These are phyloP conservation scores for Hirschfeldia incana DNA, from an alignment of 345 rosid species.

Conservation along the genomic window DNA sequence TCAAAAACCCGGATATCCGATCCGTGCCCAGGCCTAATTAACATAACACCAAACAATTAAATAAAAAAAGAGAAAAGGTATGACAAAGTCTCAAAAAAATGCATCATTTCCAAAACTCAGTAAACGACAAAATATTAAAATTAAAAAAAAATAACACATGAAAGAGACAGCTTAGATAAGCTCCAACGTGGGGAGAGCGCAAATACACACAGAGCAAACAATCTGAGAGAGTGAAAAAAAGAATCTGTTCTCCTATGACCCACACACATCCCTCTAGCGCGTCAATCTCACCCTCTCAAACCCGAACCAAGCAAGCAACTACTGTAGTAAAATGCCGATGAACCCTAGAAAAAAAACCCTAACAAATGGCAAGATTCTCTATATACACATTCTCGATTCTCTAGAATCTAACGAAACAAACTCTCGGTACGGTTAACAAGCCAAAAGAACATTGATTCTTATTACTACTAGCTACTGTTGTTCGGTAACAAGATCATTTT, in stretches of 20 bases:
- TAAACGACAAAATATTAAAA: conserved; percentile 28
- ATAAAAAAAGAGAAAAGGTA: neutral
- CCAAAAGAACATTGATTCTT: neutral
- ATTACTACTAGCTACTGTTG: neutral
- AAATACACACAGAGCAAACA: conserved; percentile 32
- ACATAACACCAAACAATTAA: conserved; percentile 17
- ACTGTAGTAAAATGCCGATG: neutral
- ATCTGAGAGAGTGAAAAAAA: neutral
- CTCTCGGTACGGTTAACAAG: neutral
- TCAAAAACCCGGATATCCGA: too few relatives aligned
- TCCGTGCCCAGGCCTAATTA: too few relatives aligned
- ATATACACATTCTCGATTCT: neutral
- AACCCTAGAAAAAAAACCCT: conserved; percentile 23
- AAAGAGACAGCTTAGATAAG: conserved; percentile 44
- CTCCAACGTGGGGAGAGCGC: conserved; percentile 43
- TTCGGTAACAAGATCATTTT: too few relatives aligned
- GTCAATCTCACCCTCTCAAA: conserved; percentile 8
- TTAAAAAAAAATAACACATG: conserved; percentile 22
- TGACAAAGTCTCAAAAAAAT: conserved; percentile 18
- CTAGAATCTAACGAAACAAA: too few relatives aligned
- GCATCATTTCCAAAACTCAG: conserved; percentile 38
- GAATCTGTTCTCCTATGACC: conserved; percentile 18
- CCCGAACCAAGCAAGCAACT: neutral
- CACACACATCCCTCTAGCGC: conserved; percentile 24
- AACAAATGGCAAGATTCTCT: neutral